phyloP scores from a whole-genome alignment of 805 yeast genomes.

The Saturnispora diversa region DNA sequence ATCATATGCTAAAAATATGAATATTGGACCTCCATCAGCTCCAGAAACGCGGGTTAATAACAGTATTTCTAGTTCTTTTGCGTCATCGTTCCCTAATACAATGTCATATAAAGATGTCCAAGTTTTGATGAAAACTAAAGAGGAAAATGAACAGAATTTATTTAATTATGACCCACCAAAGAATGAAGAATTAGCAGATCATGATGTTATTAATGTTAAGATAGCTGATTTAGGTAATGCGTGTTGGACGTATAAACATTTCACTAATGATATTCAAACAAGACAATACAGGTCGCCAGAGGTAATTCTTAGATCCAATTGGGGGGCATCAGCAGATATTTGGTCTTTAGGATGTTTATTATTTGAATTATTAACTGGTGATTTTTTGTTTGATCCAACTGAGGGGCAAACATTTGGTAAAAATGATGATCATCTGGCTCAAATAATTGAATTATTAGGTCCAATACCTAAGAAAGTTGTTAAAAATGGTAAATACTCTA shows the following conservation, averaged over 20 bases:
- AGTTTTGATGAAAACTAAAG: conserved; percentile 36
- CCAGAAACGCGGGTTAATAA: conserved; percentile 7
- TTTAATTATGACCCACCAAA: conserved; percentile 29
- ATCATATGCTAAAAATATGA: conserved; percentile 5
- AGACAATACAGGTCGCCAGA: conserved; percentile 93
- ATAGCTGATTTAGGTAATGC: conserved; percentile 94
- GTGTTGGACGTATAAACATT: conserved; percentile 72
- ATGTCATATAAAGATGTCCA: conserved; percentile 26
- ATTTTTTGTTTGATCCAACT: conserved; percentile 86
- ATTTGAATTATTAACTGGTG: conserved; percentile 90
- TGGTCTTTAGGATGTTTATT: conserved; percentile 94
- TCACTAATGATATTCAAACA: conserved; percentile 84
- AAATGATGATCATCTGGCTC: conserved; percentile 96
- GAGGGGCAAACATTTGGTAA: conserved; percentile 69
- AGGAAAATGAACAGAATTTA: conserved; percentile 26
- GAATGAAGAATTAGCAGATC: conserved; percentile 31
- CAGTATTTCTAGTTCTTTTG: conserved; percentile 8
- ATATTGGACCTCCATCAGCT: conserved; percentile 15
- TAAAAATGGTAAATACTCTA: conserved; percentile 54
- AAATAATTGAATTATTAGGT: conserved; percentile 61
- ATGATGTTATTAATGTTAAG: conserved; percentile 63
- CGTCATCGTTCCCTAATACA: conserved; percentile 11
- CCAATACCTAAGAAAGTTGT: conserved; percentile 46
- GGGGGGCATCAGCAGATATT: conserved; percentile 94
- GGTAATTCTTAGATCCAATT: conserved; percentile 63